Percentiles rank a stretch among this genome's conserved stretches.
These are phyloP conservation scores for Phytophthora ramorum DNA, from an alignment of 352 stramenopile species.

Conservation along the genomic window DNA sequence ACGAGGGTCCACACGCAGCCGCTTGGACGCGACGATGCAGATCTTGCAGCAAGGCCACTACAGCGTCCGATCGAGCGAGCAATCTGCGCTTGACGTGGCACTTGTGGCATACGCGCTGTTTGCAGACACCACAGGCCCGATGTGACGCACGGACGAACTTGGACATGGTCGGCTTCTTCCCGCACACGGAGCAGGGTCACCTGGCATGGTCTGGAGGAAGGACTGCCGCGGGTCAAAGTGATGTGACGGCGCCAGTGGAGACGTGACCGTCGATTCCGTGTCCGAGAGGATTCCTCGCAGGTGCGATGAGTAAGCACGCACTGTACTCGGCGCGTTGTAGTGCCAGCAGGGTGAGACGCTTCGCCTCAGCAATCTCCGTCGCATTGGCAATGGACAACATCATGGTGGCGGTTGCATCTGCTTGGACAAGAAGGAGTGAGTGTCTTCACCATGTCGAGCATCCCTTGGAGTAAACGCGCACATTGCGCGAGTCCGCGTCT, in stretches of 20 bases:
- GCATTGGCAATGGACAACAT: slow-evolving; percentile 26
- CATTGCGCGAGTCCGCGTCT: slow-evolving; percentile 12
- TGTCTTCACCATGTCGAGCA: slow-evolving; percentile 27
- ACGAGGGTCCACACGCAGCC: slow-evolving; percentile 33
- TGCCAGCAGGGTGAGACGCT: slow-evolving; percentile 32
- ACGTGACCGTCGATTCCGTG: slow-evolving; percentile 23
- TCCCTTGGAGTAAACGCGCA: slow-evolving; percentile 34
- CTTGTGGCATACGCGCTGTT: slow-evolving; percentile 36
- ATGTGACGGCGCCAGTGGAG: not conserved
- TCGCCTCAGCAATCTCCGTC: slow-evolving; percentile 30
- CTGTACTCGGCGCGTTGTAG: slow-evolving; percentile 21
- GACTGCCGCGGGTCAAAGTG: not conserved
- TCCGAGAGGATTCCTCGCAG: slow-evolving; percentile 17
- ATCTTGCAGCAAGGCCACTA: slow-evolving; percentile 43
- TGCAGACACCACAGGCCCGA: slow-evolving; percentile 39
- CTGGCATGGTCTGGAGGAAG: slow-evolving; percentile 17
- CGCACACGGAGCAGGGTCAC: slow-evolving; percentile 25
- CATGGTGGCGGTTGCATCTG: slow-evolving; percentile 15
- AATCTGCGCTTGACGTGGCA: slow-evolving; percentile 47
- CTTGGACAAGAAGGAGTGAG: slow-evolving; percentile 17
- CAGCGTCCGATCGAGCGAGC: slow-evolving; percentile 29
- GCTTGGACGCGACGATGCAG: slow-evolving; percentile 45
- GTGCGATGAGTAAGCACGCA: slow-evolving; percentile 4
- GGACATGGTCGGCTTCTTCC: slow-evolving; percentile 24
- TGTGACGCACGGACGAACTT: slow-evolving; percentile 22